Percentiles rank a stretch among this genome's conserved stretches.
Conservation (phyloP, 352 stramenopile species). For the Pilasporangium apinafurcum region DNA sequence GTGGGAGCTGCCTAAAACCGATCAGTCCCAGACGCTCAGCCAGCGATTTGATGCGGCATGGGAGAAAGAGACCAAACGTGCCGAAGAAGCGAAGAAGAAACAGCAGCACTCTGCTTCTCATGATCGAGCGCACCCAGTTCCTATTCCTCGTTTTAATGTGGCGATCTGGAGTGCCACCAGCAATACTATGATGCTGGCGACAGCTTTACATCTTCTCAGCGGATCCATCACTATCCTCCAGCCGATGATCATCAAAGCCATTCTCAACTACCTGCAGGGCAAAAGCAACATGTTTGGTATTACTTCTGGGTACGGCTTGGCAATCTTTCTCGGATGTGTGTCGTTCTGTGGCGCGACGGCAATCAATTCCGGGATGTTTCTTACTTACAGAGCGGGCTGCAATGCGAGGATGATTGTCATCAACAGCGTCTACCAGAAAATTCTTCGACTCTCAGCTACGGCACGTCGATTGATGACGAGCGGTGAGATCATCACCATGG, state of each 20-base stretch:
- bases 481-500: constrained; percentile 51
- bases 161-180: constrained; percentile 44
- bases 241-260: constrained; percentile 55
- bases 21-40: constrained; percentile 32
- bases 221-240: constrained; percentile 26
- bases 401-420: constrained; percentile 54
- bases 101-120: neutral
- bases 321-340: constrained; percentile 19
- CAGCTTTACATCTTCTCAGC: constrained; percentile 29
- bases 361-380: constrained; percentile 43
- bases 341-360: constrained; percentile 36
- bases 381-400: constrained; percentile 31
- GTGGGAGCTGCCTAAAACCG: constrained; percentile 31
- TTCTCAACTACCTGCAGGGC: constrained; percentile 36
- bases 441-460: constrained; percentile 31
- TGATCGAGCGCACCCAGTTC: no score
- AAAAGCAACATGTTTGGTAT: constrained; percentile 32
- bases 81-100: neutral
- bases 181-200: constrained; percentile 21
- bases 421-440: constrained; percentile 57
- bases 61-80: constrained; percentile 9
- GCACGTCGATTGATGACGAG: constrained; percentile 41
- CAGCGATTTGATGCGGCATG: constrained; percentile 37
- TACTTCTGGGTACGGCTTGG: constrained; percentile 38
- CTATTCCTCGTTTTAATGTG: constrained; percentile 28